Conservation (phyloP, 2,329 filamentous ascomycete species). For the Arthrinium phaeospermum region DNA sequence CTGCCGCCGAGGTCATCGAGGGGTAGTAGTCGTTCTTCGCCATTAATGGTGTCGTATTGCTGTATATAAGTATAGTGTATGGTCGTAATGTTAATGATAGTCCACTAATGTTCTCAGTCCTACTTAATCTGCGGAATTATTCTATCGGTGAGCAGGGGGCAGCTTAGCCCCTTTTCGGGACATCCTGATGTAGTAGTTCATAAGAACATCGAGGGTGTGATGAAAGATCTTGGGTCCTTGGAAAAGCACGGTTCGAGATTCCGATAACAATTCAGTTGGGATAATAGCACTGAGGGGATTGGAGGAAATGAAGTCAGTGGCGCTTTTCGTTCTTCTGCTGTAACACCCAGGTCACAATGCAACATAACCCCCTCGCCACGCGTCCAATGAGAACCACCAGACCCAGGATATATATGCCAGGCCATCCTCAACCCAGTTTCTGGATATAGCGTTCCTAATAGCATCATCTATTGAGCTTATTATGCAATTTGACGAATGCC, state of each 20-base stretch:
- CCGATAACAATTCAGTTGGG: not conserved
- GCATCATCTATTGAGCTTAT: not conserved
- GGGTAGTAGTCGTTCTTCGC: not conserved
- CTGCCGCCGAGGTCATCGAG: slow-evolving; percentile 18
- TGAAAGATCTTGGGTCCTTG: not conserved
- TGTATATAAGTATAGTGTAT: not conserved
- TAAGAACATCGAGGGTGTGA: not conserved
- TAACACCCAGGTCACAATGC: not conserved
- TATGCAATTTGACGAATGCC: not conserved
- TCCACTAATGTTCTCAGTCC: not conserved
- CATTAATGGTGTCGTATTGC: not conserved
- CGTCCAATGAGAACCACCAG: not conserved
- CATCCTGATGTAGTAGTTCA: not conserved
- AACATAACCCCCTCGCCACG: not conserved
- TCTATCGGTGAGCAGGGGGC: not conserved
- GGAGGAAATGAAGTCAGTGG: not conserved
- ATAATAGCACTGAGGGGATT: not conserved
- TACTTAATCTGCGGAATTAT: not conserved
- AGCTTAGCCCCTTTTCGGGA: not conserved
- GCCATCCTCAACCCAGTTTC: not conserved
- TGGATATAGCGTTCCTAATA: not conserved
- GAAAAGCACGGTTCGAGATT: not conserved
- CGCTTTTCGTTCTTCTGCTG: not conserved
- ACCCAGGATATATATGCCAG: not conserved
- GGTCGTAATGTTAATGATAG: not conserved